Base-by-base conservation (phyloP, 441 rosid species). In the Raphanus hybrid region DNA sequence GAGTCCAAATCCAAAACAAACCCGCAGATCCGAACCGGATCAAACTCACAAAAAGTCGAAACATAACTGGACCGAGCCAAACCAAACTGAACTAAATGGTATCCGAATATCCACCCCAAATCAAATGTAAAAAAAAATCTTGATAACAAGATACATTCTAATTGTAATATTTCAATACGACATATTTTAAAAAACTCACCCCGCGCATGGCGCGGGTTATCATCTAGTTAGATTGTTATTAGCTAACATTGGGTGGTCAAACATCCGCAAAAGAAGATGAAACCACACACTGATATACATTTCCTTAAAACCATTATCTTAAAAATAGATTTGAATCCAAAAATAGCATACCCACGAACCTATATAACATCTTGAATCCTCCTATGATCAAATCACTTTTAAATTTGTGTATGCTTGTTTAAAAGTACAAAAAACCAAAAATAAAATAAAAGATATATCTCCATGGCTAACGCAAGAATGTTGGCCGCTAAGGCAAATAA, bases 391-490 rank as follows among this genome's bases (percentile, higher is more conserved):
- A 73, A 52, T 32, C 54, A 48, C 77, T 78, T 78, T 71, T 71
- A 72, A 72, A 59, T 72, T 59, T 48, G 73, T 72, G 16, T 2
- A 14, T 32, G 18, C 67, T 3, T 12, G 10, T 67, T 67, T 72
- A 72, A 71, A 67, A 70, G 54, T 34, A 62, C 16, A 10, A 62
- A 52, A 69, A 75, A 55, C 7, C 14, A 68, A 26, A 10, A 27
- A 8, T 0, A 14, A 43, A 11, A 29, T 2, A 69, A 3, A 48
- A 64, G 61, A 75, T 64, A 69, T 64, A 2, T 18, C 80, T 63
- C 83, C 80, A 80, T 76, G 80, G 80, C 78, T 73, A 72, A n/a
- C 66, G 71, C 83, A 80, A 80, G 70, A 71, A 23, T 16, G 10
- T 67, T 67, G 77, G 79, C 62, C 8, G 59, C 67, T 59, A 64